phyloP scores from a whole-genome alignment of 495 filamentous ascomycete genomes.

The Penicillium diatomitis region DNA sequence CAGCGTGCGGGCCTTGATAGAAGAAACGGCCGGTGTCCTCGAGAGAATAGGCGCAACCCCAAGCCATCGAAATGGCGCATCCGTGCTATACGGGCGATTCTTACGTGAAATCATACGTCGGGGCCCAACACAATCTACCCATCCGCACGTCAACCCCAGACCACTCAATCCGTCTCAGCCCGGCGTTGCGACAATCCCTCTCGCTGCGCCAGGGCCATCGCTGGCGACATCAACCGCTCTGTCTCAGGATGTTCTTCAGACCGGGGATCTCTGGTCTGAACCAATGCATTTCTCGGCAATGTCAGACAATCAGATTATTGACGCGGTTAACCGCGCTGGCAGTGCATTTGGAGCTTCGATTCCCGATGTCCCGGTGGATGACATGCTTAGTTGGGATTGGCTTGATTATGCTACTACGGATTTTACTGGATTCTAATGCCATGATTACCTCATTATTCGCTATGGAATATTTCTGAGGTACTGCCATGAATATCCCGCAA shows the following conservation, averaged over 20 bases:
- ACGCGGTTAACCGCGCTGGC: slow-evolving; percentile 50
- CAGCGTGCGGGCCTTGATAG: slow-evolving; percentile 57
- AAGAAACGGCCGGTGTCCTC: slow-evolving; percentile 58
- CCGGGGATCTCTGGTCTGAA: slow-evolving; percentile 36
- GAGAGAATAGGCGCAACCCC: slow-evolving; percentile 58
- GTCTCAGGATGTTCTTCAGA: slow-evolving; percentile 12
- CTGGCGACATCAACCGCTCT: background rate
- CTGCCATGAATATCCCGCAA: background rate
- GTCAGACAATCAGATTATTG: slow-evolving; percentile 55
- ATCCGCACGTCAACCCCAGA: background rate
- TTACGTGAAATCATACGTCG: slow-evolving; percentile 48
- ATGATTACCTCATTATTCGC: too few relatives aligned
- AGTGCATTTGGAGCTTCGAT: slow-evolving; percentile 46
- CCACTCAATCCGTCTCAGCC: slow-evolving; percentile 5
- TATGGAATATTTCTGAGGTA: too few relatives aligned
- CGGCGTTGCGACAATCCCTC: slow-evolving; percentile 7
- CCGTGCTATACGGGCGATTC: slow-evolving; percentile 53
- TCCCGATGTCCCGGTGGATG: slow-evolving; percentile 46
- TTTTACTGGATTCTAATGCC: slow-evolving; percentile 20
- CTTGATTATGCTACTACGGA: slow-evolving; percentile 47
- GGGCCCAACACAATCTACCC: slow-evolving; percentile 9
- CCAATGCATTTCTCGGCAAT: slow-evolving; percentile 57
- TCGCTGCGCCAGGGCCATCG: slow-evolving; percentile 10
- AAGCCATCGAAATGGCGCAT: slow-evolving; percentile 53
- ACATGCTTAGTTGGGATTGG: slow-evolving; percentile 50